These are phyloP conservation scores for Globisporangium splendens DNA, from an alignment of 352 stramenopile genomes.

Conservation along the genomic window DNA sequence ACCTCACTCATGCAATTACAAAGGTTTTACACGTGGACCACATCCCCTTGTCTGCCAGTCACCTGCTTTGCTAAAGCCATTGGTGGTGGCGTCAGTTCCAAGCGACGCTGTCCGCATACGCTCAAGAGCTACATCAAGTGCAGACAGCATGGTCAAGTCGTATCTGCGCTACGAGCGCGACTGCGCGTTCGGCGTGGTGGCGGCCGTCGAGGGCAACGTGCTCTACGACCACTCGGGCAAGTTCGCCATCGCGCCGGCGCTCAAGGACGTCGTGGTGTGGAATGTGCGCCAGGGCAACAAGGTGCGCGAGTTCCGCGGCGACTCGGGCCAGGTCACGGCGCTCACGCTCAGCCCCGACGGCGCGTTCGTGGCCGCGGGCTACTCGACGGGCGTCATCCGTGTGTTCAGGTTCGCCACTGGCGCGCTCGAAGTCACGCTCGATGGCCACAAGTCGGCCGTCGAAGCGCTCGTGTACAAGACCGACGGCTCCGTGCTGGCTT, in stretches of 20 bases:
- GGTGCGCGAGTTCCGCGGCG: constrained; percentile 61
- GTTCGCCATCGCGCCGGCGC: constrained; percentile 82
- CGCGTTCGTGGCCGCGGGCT: constrained; percentile 72
- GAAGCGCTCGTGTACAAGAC: constrained; percentile 71
- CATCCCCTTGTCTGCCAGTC: too few relatives aligned
- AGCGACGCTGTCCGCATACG: neutral
- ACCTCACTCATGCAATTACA: too few relatives aligned
- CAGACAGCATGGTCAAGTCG: constrained; percentile 82
- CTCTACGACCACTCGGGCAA: constrained; percentile 83
- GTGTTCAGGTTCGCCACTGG: constrained; percentile 80
- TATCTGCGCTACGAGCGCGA: constrained; percentile 92
- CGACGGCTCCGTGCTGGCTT: constrained; percentile 79
- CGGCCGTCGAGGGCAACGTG: constrained; percentile 85
- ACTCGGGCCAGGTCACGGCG: constrained; percentile 70
- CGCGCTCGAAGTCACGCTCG: constrained; percentile 78
- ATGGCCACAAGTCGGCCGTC: constrained; percentile 86
- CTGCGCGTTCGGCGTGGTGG: constrained; percentile 89
- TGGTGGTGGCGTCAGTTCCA: too few relatives aligned
- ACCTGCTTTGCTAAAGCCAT: too few relatives aligned
- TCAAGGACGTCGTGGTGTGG: constrained; percentile 91
- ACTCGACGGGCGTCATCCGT: constrained; percentile 77
- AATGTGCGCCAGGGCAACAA: constrained; percentile 89
- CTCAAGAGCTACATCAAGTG: constrained; percentile 15
- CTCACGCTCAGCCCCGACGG: constrained; percentile 79
- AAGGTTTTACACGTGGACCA: too few relatives aligned